Evolutionary conservation across 495 filamentous ascomycete species (phyloP).

Genomic region (Aspergillus cavernicola): DNA sequence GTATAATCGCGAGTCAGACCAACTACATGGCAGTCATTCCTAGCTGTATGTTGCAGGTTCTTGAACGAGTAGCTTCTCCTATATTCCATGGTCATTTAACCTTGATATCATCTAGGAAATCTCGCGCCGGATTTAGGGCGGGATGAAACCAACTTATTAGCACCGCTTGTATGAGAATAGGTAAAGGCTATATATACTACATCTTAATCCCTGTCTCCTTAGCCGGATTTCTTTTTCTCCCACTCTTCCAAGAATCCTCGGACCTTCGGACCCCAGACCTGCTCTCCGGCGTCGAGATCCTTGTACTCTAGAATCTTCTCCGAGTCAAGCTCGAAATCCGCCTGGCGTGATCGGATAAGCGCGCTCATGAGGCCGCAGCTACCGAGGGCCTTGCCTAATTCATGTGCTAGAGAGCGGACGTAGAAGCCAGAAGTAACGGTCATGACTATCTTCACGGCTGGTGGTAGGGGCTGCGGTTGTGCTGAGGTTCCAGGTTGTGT

Average conservation of each 20-base stretch:
- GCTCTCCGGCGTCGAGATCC: slow-evolving; percentile 73
- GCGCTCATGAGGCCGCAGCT: slow-evolving; percentile 85
- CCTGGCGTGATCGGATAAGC: slow-evolving; percentile 77
- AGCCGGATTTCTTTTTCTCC: slow-evolving; percentile 38
- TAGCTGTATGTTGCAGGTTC: too few relatives aligned
- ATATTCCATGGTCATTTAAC: too few relatives aligned
- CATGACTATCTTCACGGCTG: slow-evolving; percentile 80
- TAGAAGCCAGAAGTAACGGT: slow-evolving; percentile 96
- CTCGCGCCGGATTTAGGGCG: too few relatives aligned
- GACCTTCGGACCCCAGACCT: slow-evolving; percentile 78
- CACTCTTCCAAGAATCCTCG: slow-evolving; percentile 60
- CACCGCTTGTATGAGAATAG: too few relatives aligned
- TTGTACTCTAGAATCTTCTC: slow-evolving; percentile 77
- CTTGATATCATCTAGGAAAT: too few relatives aligned
- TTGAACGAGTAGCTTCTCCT: too few relatives aligned
- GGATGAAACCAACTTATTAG: too few relatives aligned
- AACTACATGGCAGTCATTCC: too few relatives aligned
- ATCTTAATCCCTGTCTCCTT: slow-evolving; percentile 12
- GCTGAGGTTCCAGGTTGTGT: slow-evolving; percentile 9
- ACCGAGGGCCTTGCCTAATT: slow-evolving; percentile 78
- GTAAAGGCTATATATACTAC: too few relatives aligned
- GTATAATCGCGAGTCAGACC: too few relatives aligned
- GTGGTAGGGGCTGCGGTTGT: slow-evolving; percentile 30
- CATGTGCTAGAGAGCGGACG: slow-evolving; percentile 88
- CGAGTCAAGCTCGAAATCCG: slow-evolving; percentile 59